phyloP scores from a whole-genome alignment of 2,329 filamentous ascomycete species.

The Diaporthe ilicicola region DNA sequence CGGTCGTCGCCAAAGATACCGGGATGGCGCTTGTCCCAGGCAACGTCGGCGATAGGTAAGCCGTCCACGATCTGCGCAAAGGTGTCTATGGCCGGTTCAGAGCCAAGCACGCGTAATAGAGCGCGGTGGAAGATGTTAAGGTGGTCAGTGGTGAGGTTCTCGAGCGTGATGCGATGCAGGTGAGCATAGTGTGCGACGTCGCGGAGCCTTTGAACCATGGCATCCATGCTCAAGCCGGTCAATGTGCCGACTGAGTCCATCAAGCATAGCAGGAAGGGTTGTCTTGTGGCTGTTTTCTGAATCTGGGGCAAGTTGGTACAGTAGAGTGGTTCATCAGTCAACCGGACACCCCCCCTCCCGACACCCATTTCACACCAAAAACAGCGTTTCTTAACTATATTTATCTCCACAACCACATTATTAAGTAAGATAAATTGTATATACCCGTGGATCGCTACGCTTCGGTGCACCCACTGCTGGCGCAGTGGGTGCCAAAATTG shows the following conservation, averaged over 20 bases:
- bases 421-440: too few relatives aligned
- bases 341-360: too few relatives aligned
- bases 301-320: neutral
- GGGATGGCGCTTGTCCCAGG: conserved; percentile 1
- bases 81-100: neutral
- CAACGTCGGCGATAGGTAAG: conserved; percentile 8
- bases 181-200: conserved; percentile 9
- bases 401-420: too few relatives aligned
- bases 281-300: neutral
- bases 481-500: too few relatives aligned
- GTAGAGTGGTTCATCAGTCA: too few relatives aligned
- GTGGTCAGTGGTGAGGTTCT: neutral
- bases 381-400: too few relatives aligned
- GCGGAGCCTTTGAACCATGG: neutral
- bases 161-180: conserved; percentile 10
- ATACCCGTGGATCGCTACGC: too few relatives aligned
- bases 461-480: too few relatives aligned
- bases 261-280: neutral
- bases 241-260: conserved; percentile 1
- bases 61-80: conserved; percentile 14
- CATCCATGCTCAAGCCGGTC: conserved; percentile 6
- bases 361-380: too few relatives aligned
- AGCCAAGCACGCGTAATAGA: conserved; percentile 3
- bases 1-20: neutral
- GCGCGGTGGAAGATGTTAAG: conserved; percentile 10